Base-by-base conservation (phyloP, 2,329 filamentous ascomycete genomes). In the Cladophialophora chaetospira region DNA sequence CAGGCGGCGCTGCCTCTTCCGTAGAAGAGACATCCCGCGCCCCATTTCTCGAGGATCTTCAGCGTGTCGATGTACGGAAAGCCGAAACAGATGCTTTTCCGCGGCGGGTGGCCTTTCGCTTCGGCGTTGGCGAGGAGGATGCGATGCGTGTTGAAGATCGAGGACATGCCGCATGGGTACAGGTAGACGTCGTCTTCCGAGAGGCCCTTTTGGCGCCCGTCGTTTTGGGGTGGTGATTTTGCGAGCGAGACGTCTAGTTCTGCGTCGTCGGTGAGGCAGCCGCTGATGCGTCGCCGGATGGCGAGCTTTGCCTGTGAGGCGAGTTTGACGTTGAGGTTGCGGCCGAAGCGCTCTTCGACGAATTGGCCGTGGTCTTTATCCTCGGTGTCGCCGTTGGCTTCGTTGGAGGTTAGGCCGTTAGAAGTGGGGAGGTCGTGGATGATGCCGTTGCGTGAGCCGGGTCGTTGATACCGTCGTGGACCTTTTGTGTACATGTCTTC, bases 31-130 rank as follows among this genome's bases (percentile, higher is more conserved):
- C 88, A 92, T 0, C 93, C 93, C 0, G 91, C 88, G 0, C 93
- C 94, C 71, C 95, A 97, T 71, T 97, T 99, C 70, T 97, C 80
- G 4, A 97, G 77, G 47, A 97, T 90, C 71, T 99, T 99, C 53
- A 97, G 81, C 0, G 94, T 97, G 72, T 99, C 94, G 50, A 97
- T 90, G 66, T 99, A 99, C 0, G 94, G 91, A 66, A 99, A 99
- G n/a, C 94, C 94, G 68, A 91, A 97, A 68, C 88, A 92, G 69
- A 99, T 85, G 71, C 91, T 95, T 72, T 89, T 88, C 4, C 56
- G 57, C 3, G 53, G 58, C 15, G 50, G 15, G 10, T 49, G 53
- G 13, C 57, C 61, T 58, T 83, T 69, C 5, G 79, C 75, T 2
- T 85, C 85, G 33, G 86, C 83, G 0, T 84, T 80, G 49, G 78